phyloP scores from a whole-genome alignment of 23 red algal genomes.

The Gracilaria vermiculophylla region DNA sequence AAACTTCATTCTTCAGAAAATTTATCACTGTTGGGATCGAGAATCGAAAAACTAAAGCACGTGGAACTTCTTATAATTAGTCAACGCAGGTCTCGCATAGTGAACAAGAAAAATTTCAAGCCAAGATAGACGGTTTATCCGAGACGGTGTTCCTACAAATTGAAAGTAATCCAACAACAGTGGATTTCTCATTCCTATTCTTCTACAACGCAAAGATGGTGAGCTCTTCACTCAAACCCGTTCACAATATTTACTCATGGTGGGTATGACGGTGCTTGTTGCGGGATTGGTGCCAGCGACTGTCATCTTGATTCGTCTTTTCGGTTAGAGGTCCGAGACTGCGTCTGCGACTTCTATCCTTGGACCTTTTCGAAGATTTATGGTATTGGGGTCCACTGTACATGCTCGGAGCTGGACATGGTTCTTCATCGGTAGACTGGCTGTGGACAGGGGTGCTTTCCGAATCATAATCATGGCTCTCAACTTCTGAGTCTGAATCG shows the following conservation, averaged over 20 bases:
- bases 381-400: slow-evolving; percentile 50
- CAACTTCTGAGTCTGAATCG: background rate
- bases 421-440: slow-evolving; percentile 56
- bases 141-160: background rate
- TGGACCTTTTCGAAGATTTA: background rate
- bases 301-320: slow-evolving; percentile 34
- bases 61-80: no score
- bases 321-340: slow-evolving; percentile 29
- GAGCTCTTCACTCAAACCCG: background rate
- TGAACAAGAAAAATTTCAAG: no score
- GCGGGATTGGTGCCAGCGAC: background rate
- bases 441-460: slow-evolving; percentile 52
- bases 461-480: slow-evolving; percentile 17
- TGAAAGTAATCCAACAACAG: background rate
- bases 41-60: no score
- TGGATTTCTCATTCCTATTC: background rate
- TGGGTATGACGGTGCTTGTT: background rate
- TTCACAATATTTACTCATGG: background rate
- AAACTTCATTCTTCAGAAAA: no score
- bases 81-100: no score
- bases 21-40: no score
- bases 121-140: background rate
- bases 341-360: background rate
- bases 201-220: background rate
- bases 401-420: slow-evolving; percentile 33